Conservation (phyloP, 345 rosid species). For the Aquilaria sinensis region DNA sequence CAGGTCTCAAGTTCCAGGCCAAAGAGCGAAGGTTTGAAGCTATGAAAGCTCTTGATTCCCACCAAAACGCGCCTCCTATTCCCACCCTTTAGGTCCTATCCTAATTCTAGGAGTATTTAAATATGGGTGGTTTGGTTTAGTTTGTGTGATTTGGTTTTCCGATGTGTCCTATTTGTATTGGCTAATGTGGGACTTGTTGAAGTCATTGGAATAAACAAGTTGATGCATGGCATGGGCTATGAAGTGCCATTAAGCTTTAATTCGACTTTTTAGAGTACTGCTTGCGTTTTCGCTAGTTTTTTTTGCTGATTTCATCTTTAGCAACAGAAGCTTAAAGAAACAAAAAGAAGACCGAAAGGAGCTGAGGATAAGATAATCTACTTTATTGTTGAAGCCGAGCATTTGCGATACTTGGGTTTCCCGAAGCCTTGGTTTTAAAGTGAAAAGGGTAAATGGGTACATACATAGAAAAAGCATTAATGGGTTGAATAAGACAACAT, state of each 20-base stretch:
- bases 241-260: neutral
- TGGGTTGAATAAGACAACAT: too few species aligned
- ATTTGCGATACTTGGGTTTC: too few species aligned
- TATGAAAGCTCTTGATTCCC: conserved; percentile 46
- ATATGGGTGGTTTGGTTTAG: neutral
- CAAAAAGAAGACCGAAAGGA: too few species aligned
- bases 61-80: conserved; percentile 24
- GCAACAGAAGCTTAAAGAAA: too few species aligned
- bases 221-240: neutral
- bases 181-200: neutral
- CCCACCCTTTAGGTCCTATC: conserved; percentile 26
- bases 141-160: neutral
- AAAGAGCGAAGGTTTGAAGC: conserved; percentile 89
- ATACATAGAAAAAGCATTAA: too few species aligned
- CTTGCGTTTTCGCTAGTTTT: too few species aligned
- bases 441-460: too few species aligned
- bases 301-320: too few species aligned
- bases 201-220: neutral
- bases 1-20: conserved; percentile 70
- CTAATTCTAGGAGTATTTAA: neutral
- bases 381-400: too few species aligned
- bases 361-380: too few species aligned
- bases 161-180: neutral
- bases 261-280: neutral
- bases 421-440: too few species aligned